Percentiles rank a stretch among this genome's conserved stretches.
phyloP scores from a whole-genome alignment of 1,284 basidiomycete genomes.

The Cryptococcus sp. region DNA sequence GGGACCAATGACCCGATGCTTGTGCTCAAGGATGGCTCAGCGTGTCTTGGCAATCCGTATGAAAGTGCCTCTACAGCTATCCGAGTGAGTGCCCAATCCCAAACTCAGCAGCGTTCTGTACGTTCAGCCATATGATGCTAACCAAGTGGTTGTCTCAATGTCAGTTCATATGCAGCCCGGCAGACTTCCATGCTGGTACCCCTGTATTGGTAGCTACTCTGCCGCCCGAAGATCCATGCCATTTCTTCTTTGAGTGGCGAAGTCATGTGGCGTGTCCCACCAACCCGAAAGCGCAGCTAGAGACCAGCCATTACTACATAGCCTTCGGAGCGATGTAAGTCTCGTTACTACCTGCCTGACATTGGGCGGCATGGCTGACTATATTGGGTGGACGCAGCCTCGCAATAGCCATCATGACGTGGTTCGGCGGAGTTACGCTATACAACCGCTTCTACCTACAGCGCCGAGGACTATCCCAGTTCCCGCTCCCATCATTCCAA shows the following conservation, averaged over 20 bases:
- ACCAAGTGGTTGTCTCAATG: not conserved
- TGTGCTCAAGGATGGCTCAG: conserved; percentile 40
- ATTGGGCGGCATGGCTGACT: not conserved
- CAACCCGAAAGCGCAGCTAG: conserved; percentile 35
- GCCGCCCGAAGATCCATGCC: conserved; percentile 45
- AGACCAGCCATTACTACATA: conserved; percentile 38
- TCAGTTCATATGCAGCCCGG: conserved; percentile 49
- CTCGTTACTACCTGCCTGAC: not conserved
- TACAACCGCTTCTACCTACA: conserved; percentile 51
- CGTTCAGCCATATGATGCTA: not conserved
- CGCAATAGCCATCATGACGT: conserved; percentile 46
- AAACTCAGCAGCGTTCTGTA: not conserved
- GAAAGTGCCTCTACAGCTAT: conserved; percentile 44
- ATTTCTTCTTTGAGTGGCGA: conserved; percentile 54
- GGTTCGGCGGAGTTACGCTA: conserved; percentile 48
- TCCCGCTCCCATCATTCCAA: conserved; percentile 32
- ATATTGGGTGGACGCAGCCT: conserved; percentile 25
- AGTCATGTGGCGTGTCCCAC: conserved; percentile 53
- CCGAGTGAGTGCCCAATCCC: conserved; percentile 30
- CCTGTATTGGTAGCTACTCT: conserved; percentile 47
- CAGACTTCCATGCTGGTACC: conserved; percentile 44
- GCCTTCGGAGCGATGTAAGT: conserved; percentile 48
- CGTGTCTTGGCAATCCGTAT: conserved; percentile 39
- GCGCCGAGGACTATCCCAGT: conserved; percentile 45
- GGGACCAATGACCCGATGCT: conserved; percentile 45